Base-by-base conservation (phyloP, 805 yeast species). In the Grigorovia transvaalensis region DNA sequence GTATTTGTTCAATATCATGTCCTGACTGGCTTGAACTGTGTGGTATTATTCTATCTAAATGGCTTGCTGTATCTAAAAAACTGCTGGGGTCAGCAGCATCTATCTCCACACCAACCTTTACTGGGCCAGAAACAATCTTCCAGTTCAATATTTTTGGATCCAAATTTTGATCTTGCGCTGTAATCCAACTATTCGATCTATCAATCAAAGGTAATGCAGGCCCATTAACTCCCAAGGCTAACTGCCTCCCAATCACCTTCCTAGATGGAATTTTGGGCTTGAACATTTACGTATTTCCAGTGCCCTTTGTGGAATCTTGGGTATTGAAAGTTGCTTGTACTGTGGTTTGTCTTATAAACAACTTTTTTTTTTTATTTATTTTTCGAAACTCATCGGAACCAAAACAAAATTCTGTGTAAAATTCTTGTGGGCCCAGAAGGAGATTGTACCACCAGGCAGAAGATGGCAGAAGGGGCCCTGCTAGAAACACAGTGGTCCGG, bases 191-290 rank as follows among this genome's bases (percentile, higher is more conserved):
- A 15, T 38, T 38, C 3, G 42, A 38, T 15, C 42, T n/a, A 38
- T 38, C 23, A 42, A n/a, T 15, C 23, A 42, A 17, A 1, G 35
- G 38, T 15, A 46, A 12, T n/a, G 45, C 48, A 9, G 51, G 51
- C 4, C 51, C 51, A 35, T 49, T 33, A 20, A 49, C 51, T 9
- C 51, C 51, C 30, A 30, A 13, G n/a, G 50, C 46, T 38, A 50
- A 17, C 38, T 50, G 53, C n/a, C 29, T 38, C 17, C 53, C 53
- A 33, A 43, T 23, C 6, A 46, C 27, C 11, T 44, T 45, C n/a
- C 38, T 20, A 2, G 23, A 38, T 20, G 53, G 53, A 29, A 47
- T 12, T 29, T 41, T 29, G 20, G 50, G 53, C 11, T 42, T 38
- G 8, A 38, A 38, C 46, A 44, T 43, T 47, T 49, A 50, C 43